A percentile compares a stretch with the other conserved stretches of the same genome.
Evolutionary conservation across 768 basidiomycete genomes (phyloP).

Genomic region (Boletus rubescentipes): DNA sequence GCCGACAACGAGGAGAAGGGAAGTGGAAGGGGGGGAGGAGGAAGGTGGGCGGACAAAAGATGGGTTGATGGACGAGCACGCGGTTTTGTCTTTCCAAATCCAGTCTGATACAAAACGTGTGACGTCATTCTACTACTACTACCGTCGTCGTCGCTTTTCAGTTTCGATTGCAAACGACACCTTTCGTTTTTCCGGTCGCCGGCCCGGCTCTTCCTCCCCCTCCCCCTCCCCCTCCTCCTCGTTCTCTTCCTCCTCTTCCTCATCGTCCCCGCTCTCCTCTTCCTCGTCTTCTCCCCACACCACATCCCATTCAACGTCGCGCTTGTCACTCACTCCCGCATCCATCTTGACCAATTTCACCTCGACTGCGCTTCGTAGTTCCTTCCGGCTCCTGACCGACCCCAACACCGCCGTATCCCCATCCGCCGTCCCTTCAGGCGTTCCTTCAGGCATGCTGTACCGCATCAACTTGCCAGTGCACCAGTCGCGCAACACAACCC

Average conservation of each 20-base stretch:
- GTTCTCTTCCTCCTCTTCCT: constrained; percentile 33
- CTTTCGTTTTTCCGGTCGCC: constrained; percentile 41
- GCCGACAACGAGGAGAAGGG: constrained; percentile 5
- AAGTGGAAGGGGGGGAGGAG: background rate
- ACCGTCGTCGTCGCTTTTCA: constrained; percentile 11
- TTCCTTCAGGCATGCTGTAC: constrained; percentile 58
- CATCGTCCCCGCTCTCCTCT: constrained; percentile 36
- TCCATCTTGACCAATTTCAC: constrained; percentile 59
- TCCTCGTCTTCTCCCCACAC: constrained; percentile 40
- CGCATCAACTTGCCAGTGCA: constrained; percentile 67
- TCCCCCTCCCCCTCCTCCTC: constrained; percentile 37
- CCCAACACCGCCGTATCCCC: constrained; percentile 53
- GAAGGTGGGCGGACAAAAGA: constrained; percentile 2
- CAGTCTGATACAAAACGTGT: constrained; percentile 19
- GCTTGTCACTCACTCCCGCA: constrained; percentile 38
- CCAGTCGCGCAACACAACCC: constrained; percentile 86
- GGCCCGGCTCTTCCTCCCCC: constrained; percentile 44
- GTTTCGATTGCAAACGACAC: constrained; percentile 47
- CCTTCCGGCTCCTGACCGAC: constrained; percentile 54
- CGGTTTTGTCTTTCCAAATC: constrained; percentile 23
- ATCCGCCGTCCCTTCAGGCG: constrained; percentile 12
- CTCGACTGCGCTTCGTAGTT: constrained; percentile 53
- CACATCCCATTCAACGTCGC: constrained; percentile 41
- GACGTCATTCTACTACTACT: constrained; percentile 20
- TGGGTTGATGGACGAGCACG: constrained; percentile 7